phyloP scores from a whole-genome alignment of 139 green algal species.

The Closterium sp. region DNA sequence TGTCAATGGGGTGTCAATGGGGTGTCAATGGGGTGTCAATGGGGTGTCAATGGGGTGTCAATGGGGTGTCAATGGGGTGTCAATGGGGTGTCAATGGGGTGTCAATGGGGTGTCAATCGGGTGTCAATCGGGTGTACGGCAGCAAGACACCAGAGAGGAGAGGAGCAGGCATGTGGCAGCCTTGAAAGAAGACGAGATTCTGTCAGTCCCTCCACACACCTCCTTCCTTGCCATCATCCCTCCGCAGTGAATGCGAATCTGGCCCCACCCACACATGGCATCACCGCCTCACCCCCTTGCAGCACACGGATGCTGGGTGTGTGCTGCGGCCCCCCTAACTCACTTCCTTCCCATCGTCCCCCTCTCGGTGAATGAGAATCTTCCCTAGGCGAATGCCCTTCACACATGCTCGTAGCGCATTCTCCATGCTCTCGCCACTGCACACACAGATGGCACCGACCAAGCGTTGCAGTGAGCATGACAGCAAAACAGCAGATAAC shows the following conservation, averaged over 20 bases:
- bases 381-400: slow-evolving; percentile 99
- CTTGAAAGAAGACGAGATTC: neutral
- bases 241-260: no score
- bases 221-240: neutral
- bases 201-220: neutral
- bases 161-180: neutral
- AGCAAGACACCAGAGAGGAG: neutral
- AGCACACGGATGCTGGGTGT: no score
- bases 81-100: no score
- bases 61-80: no score
- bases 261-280: no score
- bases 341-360: slow-evolving; percentile 45
- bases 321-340: no score
- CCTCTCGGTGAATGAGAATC: slow-evolving; percentile 82
- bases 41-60: no score
- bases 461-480: neutral
- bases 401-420: slow-evolving; percentile 91
- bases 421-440: slow-evolving; percentile 93
- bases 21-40: no score
- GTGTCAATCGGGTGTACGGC: no score
- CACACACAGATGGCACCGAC: neutral
- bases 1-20: no score
- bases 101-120: no score
- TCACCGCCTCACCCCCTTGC: no score
- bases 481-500: neutral